Evolutionary conservation across 1,284 basidiomycete genomes (phyloP), one percentile per base, ranked within the genome.

Genomic region (Leccinum pachyderme): DNA sequence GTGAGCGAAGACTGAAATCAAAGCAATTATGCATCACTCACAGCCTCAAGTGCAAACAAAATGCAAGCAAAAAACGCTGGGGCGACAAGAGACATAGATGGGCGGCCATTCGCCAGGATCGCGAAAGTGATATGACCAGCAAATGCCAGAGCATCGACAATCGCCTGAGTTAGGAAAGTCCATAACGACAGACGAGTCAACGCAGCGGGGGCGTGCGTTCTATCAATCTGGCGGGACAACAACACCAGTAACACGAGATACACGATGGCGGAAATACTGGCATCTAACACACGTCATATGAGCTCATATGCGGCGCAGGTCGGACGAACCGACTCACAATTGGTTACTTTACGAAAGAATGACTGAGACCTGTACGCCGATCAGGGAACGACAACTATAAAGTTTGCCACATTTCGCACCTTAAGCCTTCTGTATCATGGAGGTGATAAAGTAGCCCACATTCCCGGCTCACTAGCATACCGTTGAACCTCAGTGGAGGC

Each of bases 71-170:
- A 65, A 64, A 93, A 94, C 0, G 90, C 90, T 1, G 92, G 91
- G 0, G 89, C 88, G 37, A 94, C 79, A 29, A 93, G 77, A 0
- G 91, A 85, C 27, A 95, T 69, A 1, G 89, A 89, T 2, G 91
- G 82, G 47, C 85, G 77, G 47, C 91, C 91, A 57, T 93, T 87
- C 2, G 88, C 84, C 33, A 93, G 74, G 49, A 94, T 86, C 3
- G 89, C 90, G 55, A 95, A 86, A 0, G 91, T 93, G 49, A 93
- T 83, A 64, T 95, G 91, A 60, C 87, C 87, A 25, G 89, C 87
- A 66, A 94, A 94, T 1, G 89, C 84, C 48, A 93, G 84, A 0
- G 87, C 82, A 66, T 95, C 93, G 12, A 90, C 80, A 2, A 87
- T 80, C 8, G 86, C 81, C 69, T 93, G 90, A 12, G 84, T 75